Evolutionary conservation across 306 rosid species (phyloP).

Genomic region (Cucurbita moschata): DNA sequence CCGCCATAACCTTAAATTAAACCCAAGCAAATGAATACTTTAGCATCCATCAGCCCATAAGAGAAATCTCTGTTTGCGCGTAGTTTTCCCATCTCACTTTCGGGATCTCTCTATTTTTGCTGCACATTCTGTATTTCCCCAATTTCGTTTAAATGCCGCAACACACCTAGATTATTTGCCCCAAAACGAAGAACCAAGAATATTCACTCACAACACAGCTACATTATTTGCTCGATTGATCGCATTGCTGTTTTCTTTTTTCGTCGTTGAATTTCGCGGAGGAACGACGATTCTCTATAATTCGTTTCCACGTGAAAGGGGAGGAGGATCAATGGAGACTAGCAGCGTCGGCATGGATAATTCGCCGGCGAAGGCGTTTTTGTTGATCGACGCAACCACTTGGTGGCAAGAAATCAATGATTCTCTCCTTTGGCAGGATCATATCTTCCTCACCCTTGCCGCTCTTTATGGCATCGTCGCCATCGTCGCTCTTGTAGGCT

Average conservation of each 20-base stretch:
- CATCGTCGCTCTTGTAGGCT: conserved; percentile 56
- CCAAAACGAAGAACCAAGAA: background rate
- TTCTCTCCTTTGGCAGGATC: conserved; percentile 75
- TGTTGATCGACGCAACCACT: conserved; percentile 34
- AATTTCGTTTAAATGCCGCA: background rate
- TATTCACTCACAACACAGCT: background rate
- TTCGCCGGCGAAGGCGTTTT: conserved; percentile 37
- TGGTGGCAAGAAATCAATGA: conserved; percentile 81
- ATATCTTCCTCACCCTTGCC: conserved; percentile 60
- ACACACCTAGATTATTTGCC: background rate
- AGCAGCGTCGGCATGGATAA: conserved; percentile 17
- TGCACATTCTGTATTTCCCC: background rate
- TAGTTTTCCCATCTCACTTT: background rate
- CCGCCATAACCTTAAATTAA: too few species aligned
- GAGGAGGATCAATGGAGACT: conserved; percentile 19
- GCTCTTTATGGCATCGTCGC: conserved; percentile 65
- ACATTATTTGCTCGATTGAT: background rate
- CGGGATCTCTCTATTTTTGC: background rate
- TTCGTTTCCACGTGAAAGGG: background rate
- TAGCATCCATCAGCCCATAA: too few species aligned
- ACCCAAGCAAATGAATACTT: too few species aligned
- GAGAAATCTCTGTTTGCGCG: background rate
- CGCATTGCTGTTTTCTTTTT: background rate
- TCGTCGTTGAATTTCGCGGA: background rate
- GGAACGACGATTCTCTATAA: background rate